Base-by-base conservation (phyloP, 768 basidiomycete genomes). In the Pleurotus giganteus region DNA sequence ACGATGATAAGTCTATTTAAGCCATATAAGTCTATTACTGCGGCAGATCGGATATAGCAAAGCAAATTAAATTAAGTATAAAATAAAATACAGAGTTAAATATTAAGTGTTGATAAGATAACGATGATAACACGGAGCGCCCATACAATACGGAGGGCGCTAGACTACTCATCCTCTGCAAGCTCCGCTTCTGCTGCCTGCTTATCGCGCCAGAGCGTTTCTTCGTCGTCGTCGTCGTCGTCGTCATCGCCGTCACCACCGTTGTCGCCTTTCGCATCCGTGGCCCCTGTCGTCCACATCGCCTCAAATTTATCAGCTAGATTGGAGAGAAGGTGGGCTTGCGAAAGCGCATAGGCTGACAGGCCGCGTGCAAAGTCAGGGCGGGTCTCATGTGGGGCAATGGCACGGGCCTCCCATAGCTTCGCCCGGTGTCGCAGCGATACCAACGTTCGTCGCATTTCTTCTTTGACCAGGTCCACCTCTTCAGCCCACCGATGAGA, bases 371-470 rank as follows among this genome's bases (percentile, higher is more conserved):
- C 17, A 34, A n/a, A n/a, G n/a, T n/a, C n/a, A n/a, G n/a, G n/a
- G n/a, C n/a, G n/a, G n/a, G n/a, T n/a, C 15, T 34, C 42, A 7
- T 11, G 42, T 44, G 8, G 42, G 11, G 8, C 17, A 8, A 19
- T 24, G n/a, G 7, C 23, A 17, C 42, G 42, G 11, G 6, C 42
- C 42, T 44, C 42, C 47, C 47, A 49, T 24, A 12, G 15, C 31
- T 28, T 17, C 21, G 47, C 47, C 27, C 21, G 24, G n/a, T 17
- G 12, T 24, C 28, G 19, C 4, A 27, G 49, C 5, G 34, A 55
- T 41, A 51, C 34, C 28, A 37, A 39, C 5, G 61, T 62, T 7
- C 58, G 54, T 21, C 63, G 27, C 63, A 64, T 64, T 28, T 64
- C 63, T 42, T 64, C 63, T 27, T 27, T 32, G 11, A 63, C 26